Evolutionary conservation across 306 rosid species (phyloP).

Genomic region (Citrullus amarus): DNA sequence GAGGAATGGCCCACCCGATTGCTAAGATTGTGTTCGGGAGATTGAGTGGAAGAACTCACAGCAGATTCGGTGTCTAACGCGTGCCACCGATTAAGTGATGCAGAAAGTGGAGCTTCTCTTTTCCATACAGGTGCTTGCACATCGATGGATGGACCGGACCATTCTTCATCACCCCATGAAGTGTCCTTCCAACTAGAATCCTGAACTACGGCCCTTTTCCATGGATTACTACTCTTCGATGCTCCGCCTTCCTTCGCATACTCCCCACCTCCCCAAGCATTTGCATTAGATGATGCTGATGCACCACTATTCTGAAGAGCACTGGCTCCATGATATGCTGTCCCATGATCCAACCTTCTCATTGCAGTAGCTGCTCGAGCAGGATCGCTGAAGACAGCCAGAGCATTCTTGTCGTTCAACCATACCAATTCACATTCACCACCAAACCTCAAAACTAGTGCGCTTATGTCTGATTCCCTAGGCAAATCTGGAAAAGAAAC

Average conservation of each 20-base stretch:
- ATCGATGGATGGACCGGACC: conserved; percentile 38
- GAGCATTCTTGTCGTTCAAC: conserved; percentile 90
- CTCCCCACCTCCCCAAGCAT: conserved; percentile 56
- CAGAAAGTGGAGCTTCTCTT: conserved; percentile 57
- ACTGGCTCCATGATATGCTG: conserved; percentile 72
- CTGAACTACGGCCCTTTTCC: conserved; percentile 63
- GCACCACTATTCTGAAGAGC: conserved; percentile 24
- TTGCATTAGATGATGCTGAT: conserved; percentile 29
- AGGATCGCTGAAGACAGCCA: conserved; percentile 83
- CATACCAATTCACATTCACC: conserved; percentile 94
- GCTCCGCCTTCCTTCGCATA: conserved; percentile 37
- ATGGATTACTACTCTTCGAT: conserved; percentile 28
- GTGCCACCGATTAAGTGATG: conserved; percentile 59
- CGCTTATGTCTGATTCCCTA: conserved; percentile 78
- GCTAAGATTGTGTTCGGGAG: conserved; percentile 16
- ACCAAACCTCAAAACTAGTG: conserved; percentile 80
- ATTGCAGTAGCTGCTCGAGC: conserved; percentile 92
- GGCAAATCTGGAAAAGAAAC: conserved; percentile 90
- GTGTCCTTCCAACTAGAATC: conserved; percentile 58
- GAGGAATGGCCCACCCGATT: conserved; percentile 11
- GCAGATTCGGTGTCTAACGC: conserved; percentile 40
- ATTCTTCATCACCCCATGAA: conserved; percentile 20
- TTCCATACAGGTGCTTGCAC: conserved; percentile 52
- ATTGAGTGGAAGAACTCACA: conserved; percentile 27
- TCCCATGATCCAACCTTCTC: conserved; percentile 89